Base-by-base conservation (phyloP, 2,329 filamentous ascomycete species). In the Aspergillus ochraceus region DNA sequence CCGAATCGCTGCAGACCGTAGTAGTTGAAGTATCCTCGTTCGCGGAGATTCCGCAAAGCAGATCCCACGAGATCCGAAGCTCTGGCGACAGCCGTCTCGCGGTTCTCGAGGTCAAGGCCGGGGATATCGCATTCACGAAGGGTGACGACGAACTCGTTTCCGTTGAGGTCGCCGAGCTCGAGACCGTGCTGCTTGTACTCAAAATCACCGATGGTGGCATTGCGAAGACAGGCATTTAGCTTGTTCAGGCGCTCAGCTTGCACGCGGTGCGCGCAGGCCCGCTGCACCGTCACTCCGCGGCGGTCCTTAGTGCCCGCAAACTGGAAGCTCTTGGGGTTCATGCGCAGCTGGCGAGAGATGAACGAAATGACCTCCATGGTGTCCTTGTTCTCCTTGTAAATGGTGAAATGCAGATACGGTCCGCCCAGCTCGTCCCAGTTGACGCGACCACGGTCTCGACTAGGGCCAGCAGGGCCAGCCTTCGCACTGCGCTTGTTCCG, bases 1-100 rank as follows among this genome's bases (percentile, higher is more conserved):
- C 95, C 95, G 69, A 99, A 99, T 24, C 95, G 88, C 77, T 99
- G 95, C n/a, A 98, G 86, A 9, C 95, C 95, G 71, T 93, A 99
- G 79, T 98, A 99, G 77, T 99, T 99, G 77, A 99, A 88, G 81
- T 96, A 99, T 2, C 95, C 95, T 49, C 88, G 84, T 49, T 86
- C 78, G 57, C 84, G 81, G 66, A 98, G 86, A 63, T 88, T 86
- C 47, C 84, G 79, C 54, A 97, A 79, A 1, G 91, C 70, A 83
- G 62, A 81, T 70, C 62, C 83, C 71, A 62, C 91, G 55, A 75
- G 60, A 55, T 74, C 55, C 74, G 79, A 70, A 73, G 76, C 67
- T 73, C 76, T 65, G 77, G 74, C 57, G 71, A 81, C 14, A 2
- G 72, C 69, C 30, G 82, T 74, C 58, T 81, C 81, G 10, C 87